Evolutionary conservation across 805 yeast species (phyloP).

Genomic region (Nakazawaea anatomiae): DNA sequence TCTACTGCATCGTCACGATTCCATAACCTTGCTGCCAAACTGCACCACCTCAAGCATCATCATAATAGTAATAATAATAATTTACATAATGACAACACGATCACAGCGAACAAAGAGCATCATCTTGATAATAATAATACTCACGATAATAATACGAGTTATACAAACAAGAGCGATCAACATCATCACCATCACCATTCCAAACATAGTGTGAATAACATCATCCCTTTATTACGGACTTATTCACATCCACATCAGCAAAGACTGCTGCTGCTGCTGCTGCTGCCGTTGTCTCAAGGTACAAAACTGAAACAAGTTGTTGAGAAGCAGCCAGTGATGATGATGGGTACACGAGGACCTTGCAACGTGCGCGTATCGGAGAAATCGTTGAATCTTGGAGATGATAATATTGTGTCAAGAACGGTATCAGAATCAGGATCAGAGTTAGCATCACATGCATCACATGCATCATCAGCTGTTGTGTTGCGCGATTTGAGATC

Average conservation of each 20-base stretch:
- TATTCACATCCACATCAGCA: not conserved
- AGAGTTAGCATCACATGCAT: not conserved
- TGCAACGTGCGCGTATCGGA: slow-evolving; percentile 3
- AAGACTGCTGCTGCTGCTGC: not conserved
- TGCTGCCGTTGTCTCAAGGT: not conserved
- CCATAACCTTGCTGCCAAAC: not conserved
- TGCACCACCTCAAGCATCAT: not conserved
- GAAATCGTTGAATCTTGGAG: not conserved
- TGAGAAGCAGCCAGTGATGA: not conserved
- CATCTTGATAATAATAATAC: not conserved
- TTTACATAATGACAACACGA: not conserved
- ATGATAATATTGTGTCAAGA: too few relatives aligned
- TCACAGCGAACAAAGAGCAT: not conserved
- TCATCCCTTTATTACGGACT: not conserved
- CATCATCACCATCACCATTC: not conserved
- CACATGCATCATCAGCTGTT: not conserved
- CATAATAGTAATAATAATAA: too few relatives aligned
- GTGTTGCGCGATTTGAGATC: not conserved
- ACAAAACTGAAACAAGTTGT: not conserved
- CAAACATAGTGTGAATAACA: not conserved
- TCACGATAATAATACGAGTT: not conserved
- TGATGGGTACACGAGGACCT: slow-evolving; percentile 4
- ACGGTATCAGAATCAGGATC: too few relatives aligned
- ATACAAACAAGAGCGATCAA: not conserved
- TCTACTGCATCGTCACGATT: not conserved